Evolutionary conservation across 2,329 filamentous ascomycete species (phyloP).

Genomic region (Arthrobotrys iridis): DNA sequence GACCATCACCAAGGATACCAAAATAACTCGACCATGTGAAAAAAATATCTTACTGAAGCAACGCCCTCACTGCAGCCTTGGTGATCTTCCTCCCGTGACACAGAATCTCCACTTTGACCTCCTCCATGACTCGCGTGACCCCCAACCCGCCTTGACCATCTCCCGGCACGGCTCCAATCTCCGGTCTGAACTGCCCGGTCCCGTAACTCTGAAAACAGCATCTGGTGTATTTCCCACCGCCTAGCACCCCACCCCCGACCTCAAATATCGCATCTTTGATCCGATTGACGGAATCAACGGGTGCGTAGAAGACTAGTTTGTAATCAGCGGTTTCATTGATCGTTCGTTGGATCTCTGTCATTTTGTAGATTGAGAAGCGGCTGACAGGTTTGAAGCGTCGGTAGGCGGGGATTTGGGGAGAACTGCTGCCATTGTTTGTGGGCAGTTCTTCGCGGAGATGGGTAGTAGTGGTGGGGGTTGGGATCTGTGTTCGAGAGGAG

Average conservation of each 20-base stretch:
- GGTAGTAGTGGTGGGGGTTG: neutral
- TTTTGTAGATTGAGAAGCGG: slow-evolving; percentile 42
- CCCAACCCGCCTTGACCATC: neutral
- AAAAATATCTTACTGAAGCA: slow-evolving; percentile 27
- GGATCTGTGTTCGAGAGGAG: neutral
- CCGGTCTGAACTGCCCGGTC: slow-evolving; percentile 29
- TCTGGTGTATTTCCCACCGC: slow-evolving; percentile 22
- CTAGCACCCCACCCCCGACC: slow-evolving; percentile 23
- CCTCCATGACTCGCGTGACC: slow-evolving; percentile 6
- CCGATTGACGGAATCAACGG: neutral
- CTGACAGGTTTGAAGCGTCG: slow-evolving; percentile 26
- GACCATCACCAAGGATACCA: neutral
- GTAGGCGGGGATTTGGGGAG: neutral
- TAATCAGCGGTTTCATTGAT: slow-evolving; percentile 33
- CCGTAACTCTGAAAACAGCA: slow-evolving; percentile 46
- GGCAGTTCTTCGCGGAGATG: neutral
- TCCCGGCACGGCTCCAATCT: slow-evolving; percentile 12
- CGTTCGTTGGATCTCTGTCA: slow-evolving; percentile 33
- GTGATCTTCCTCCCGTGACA: slow-evolving; percentile 33
- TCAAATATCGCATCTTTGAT: slow-evolving; percentile 46
- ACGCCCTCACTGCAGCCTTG: slow-evolving; percentile 24
- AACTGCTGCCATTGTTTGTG: neutral
- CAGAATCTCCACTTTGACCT: slow-evolving; percentile 34
- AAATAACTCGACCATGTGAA: neutral
- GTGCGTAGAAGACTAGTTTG: slow-evolving; percentile 37